Base-by-base conservation (phyloP, 2,329 filamentous ascomycete species). In the Fusarium vanettenii region DNA sequence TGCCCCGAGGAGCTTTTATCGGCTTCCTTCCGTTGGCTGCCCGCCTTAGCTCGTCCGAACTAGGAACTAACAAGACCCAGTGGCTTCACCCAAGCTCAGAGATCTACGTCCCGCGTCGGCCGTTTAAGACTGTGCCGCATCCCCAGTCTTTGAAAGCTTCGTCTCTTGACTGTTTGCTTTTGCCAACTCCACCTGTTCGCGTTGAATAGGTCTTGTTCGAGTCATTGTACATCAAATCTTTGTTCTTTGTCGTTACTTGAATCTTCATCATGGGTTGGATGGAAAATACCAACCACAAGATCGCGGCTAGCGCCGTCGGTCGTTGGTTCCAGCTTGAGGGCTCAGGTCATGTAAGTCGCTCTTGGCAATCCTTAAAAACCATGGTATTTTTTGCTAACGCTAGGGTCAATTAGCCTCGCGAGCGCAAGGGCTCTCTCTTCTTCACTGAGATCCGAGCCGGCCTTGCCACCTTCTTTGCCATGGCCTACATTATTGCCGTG, bases 361-460 rank as follows among this genome's bases (percentile, higher is more conserved):
- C 41, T n/a, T 20, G 20, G n/a, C 31, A 27, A n/a, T 6, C 27
- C 11, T n/a, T 25, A 18, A 22, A 22, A 22, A 18, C 4, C 33
- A 18, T 48, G 52, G 41, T 18, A 11, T 7, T 52, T 35, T 8
- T 18, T 31, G 37, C 57, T 70, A 55, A 70, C 27, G 16, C 9
- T 20, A 4, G 45, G 22, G 33, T 7, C 61, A 25, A 68, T 57
- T 67, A 94, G 92, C 89, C 88, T 74, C 89, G 87, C 77, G 92
- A 94, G 82, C 91, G 94, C 63, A 92, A 94, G 80, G 92, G 92
- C 25, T 92, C 94, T 35, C 88, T 89, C 77, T 97, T 97, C 86
- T 91, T 94, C 79, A 97, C 94, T 59, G 95, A 97, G 84, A 87
- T 97, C 64, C 92, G 95, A 71, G 95, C 93, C 69, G 95, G 95